Evolutionary conservation across 1,284 basidiomycete genomes (phyloP).

Genomic region (Austroboletus niveus): DNA sequence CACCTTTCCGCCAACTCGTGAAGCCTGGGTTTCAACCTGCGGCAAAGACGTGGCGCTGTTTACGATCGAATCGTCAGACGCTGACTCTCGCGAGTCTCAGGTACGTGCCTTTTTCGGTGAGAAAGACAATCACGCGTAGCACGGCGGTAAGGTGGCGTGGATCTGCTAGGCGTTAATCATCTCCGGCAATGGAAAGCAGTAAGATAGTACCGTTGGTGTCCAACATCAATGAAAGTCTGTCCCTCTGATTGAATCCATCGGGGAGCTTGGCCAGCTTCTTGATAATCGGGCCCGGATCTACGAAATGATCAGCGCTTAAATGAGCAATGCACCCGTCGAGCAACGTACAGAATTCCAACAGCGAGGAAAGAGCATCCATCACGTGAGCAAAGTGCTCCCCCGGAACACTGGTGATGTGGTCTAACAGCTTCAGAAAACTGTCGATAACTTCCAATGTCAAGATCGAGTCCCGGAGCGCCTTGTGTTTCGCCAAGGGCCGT

Average conservation of each 20-base stretch:
- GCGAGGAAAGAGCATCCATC: conserved; percentile 15
- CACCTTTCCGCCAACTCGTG: conserved; percentile 9
- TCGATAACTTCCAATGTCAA: conserved; percentile 6
- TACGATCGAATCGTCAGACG: background rate
- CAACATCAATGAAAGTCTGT: conserved; percentile 12
- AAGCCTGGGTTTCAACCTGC: conserved; percentile 8
- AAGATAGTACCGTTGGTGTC: conserved; percentile 4
- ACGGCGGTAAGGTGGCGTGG: conserved; percentile 8
- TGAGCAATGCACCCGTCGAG: background rate
- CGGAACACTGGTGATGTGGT: conserved; percentile 5
- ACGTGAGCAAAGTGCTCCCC: conserved; percentile 14
- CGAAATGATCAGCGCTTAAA: background rate
- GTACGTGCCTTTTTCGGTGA: conserved; percentile 4
- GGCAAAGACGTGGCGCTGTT: conserved; percentile 8
- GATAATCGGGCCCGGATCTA: conserved; percentile 7
- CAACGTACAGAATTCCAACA: conserved; percentile 10
- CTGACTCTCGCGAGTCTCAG: background rate
- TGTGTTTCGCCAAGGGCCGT: conserved; percentile 12
- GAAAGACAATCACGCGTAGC: conserved; percentile 4
- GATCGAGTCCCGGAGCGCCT: conserved; percentile 5
- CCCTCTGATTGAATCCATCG: background rate
- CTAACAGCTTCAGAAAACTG: conserved; percentile 9
- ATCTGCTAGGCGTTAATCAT: background rate
- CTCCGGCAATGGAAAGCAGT: background rate
- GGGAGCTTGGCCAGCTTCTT: conserved; percentile 6